phyloP scores from a whole-genome alignment of 208 protist species.

The Trypanosoma congolense region DNA sequence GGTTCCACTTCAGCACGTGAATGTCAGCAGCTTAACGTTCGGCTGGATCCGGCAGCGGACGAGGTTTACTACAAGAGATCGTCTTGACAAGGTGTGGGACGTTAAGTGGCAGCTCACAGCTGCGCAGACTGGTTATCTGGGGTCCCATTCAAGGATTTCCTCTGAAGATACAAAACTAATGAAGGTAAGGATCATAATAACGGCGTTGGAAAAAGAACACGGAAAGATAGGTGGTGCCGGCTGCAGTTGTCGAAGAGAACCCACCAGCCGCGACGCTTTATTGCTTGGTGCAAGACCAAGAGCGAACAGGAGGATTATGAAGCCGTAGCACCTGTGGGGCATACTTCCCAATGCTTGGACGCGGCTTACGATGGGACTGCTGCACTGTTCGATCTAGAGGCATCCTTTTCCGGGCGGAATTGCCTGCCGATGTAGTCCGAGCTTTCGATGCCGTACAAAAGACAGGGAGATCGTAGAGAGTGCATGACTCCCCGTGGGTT shows the following conservation, averaged over 20 bases:
- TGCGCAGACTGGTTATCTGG: too few species aligned
- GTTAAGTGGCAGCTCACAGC: too few species aligned
- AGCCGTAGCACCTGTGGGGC: neutral
- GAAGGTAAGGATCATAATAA: too few species aligned
- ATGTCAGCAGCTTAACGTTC: neutral
- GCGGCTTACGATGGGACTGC: slow-evolving; percentile 6
- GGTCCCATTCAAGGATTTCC: too few species aligned
- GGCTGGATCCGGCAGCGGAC: too few species aligned
- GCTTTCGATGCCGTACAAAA: slow-evolving; percentile 9
- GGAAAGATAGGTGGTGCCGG: neutral
- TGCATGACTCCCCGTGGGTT: neutral
- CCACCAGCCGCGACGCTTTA: slow-evolving; percentile 3
- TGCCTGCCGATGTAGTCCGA: neutral
- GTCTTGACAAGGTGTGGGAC: too few species aligned
- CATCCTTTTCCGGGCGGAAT: neutral
- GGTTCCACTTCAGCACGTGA: slow-evolving; percentile 3
- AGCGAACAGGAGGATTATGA: slow-evolving; percentile 10
- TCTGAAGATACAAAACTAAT: too few species aligned
- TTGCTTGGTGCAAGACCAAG: slow-evolving; percentile 11
- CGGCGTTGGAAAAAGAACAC: too few species aligned
- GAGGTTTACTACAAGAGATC: too few species aligned
- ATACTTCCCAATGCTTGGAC: slow-evolving; percentile 2
- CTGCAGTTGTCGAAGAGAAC: slow-evolving; percentile 5
- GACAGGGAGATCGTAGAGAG: slow-evolving; percentile 1
- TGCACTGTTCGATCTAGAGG: neutral